A percentile compares a stretch with the other conserved stretches of the same genome.
Evolutionary conservation across 2,329 filamentous ascomycete species (phyloP).

Genomic region (Diplodia scrobiculata): DNA sequence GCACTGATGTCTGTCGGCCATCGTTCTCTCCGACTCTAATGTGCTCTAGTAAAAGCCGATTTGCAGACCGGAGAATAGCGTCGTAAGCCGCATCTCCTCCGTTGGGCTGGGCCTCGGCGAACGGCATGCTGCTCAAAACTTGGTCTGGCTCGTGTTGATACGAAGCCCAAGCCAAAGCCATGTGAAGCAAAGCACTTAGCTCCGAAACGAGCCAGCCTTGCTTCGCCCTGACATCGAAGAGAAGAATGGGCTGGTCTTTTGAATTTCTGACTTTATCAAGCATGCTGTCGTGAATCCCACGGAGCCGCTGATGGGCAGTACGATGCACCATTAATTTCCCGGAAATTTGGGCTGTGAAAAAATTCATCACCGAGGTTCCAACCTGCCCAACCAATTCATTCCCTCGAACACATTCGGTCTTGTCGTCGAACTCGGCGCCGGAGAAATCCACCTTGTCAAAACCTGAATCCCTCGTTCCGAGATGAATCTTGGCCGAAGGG

Average conservation of each 20-base stretch:
- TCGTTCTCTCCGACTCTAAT: too few relatives aligned
- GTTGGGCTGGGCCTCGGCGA: neutral
- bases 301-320: neutral
- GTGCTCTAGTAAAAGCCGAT: too few relatives aligned
- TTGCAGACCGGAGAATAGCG: too few relatives aligned
- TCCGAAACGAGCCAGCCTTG: too few relatives aligned
- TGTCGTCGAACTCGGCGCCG: neutral
- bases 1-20: too few relatives aligned
- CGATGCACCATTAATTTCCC: neutral
- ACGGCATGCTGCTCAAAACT: neutral
- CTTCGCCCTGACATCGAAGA: neutral
- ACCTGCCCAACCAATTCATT: neutral
- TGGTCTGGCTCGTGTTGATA: neutral
- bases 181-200: neutral
- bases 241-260: fast-evolving
- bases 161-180: neutral
- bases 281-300: neutral
- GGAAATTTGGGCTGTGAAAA: neutral
- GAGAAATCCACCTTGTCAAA: conserved; percentile 1
- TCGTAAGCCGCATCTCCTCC: neutral
- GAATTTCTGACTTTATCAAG: neutral
- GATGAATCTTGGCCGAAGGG: neutral
- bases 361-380: neutral
- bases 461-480: neutral
- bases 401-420: neutral